phyloP scores from a whole-genome alignment of 2,329 filamentous ascomycete genomes.

The Fonsecaea nubica region DNA sequence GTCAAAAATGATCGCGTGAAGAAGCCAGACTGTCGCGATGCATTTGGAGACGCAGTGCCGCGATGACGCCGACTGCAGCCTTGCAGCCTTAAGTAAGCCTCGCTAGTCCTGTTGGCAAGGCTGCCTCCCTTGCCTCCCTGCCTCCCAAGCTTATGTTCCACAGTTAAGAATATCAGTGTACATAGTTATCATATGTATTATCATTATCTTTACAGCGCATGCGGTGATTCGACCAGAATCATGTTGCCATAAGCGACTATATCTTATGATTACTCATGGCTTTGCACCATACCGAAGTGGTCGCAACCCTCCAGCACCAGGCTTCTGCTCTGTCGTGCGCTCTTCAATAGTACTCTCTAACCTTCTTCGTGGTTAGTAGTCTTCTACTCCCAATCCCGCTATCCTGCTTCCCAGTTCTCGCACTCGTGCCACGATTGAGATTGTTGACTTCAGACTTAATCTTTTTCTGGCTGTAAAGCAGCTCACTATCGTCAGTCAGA shows the following conservation, averaged over 20 bases:
- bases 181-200: background rate
- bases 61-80: slow-evolving; percentile 32
- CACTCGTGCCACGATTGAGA: slow-evolving; percentile 3
- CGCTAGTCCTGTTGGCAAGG: background rate
- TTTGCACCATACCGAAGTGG: background rate
- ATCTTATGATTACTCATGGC: background rate
- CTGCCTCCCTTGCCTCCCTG: background rate
- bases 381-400: slow-evolving; percentile 35
- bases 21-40: slow-evolving; percentile 32
- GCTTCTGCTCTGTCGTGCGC: background rate
- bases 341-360: slow-evolving; percentile 14
- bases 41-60: slow-evolving; percentile 8
- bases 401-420: slow-evolving; percentile 21
- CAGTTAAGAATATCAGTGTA: no score
- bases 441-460: slow-evolving; percentile 15
- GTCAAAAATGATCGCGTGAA: slow-evolving; percentile 9
- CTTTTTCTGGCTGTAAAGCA: slow-evolving; percentile 2
- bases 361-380: slow-evolving; percentile 36
- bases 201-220: background rate
- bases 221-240: background rate
- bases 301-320: background rate
- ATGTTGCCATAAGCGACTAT: background rate
- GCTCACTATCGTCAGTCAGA: slow-evolving; percentile 13
- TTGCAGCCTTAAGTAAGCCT: slow-evolving; percentile 19
- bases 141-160: no score